Conservation (phyloP, 2,329 filamentous ascomycete genomes). For the Teratosphaeria nubilosa region DNA sequence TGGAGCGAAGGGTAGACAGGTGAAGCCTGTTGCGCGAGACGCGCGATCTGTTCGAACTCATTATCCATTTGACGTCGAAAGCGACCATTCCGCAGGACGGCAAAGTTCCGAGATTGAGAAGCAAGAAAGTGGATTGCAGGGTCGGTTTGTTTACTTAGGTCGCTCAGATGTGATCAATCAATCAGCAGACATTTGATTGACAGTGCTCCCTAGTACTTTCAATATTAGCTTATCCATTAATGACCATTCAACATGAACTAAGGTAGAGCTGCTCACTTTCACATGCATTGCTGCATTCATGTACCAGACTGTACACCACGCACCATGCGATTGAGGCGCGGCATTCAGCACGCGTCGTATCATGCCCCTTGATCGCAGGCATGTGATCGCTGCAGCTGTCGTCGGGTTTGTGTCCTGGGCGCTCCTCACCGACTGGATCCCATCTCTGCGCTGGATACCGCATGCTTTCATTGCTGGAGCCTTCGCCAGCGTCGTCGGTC, state of each 20-base stretch:
- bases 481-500: constrained; percentile 42
- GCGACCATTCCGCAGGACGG: background rate
- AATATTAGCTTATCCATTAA: background rate
- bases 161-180: background rate
- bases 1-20: background rate
- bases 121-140: background rate
- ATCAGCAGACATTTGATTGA: background rate
- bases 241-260: background rate
- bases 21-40: background rate
- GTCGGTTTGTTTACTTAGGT: no score
- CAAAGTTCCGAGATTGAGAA: background rate
- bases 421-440: constrained; percentile 71
- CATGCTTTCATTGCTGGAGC: constrained; percentile 71
- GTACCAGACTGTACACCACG: background rate
- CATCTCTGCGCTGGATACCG: constrained; percentile 70
- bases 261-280: background rate
- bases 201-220: no score
- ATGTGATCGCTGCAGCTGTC: constrained; percentile 58
- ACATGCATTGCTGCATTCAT: background rate
- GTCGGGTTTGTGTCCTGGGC: constrained; percentile 79
- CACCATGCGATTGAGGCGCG: constrained; percentile 7
- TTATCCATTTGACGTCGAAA: background rate
- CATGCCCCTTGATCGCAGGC: constrained; percentile 63
- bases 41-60: constrained; percentile 1
- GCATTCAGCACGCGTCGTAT: constrained; percentile 19